Evolutionary conservation across 371 early-diverging fungal species (phyloP), one percentile per base, ranked within the genome.

Genomic region (Actinomortierella wolfii): DNA sequence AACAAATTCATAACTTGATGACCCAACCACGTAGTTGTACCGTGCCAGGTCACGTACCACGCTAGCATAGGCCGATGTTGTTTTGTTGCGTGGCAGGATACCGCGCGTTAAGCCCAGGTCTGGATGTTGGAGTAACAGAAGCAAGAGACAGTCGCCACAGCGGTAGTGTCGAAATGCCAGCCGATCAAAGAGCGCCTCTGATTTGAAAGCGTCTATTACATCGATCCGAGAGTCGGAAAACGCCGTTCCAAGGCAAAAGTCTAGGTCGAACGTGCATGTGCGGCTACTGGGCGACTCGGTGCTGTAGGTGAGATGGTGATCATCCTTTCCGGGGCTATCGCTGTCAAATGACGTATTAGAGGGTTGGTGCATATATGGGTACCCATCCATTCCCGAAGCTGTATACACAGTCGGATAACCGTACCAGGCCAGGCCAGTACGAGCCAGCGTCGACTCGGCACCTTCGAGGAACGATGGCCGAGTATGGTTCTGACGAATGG

Each of bases 301-400:
- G 34, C 11, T 34, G 34, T 34, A 34, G 34, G 34, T 34, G 11
- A 34, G 34, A 34, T 34, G 34, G 34, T n/a, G n/a, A n/a, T n/a
- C n/a, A n/a, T n/a, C n/a, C n/a, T n/a, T n/a, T n/a, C n/a, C n/a
- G n/a, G n/a, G n/a, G n/a, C n/a, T n/a, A n/a, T n/a, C n/a, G n/a
- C n/a, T n/a, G n/a, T n/a, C n/a, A 11, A 4, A 51, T 8, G 63
- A 76, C 1, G 70, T 70, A 42, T 64, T 57, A 1, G 50, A 56
- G 7, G 7, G 44, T 2, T 28, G 25, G 6, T 64, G 7, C 39
- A 70, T 15, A 54, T 53, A 63, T 2, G 76, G 76, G 29, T 60
- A 76, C 9, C 76, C 71, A 41, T 70, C 76, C 54, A 69, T 25
- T 8, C 67, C 70, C 3, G 76, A 58, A 17, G 52, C 44, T 25